Base-by-base conservation (phyloP, 495 filamentous ascomycete genomes). In the Neurospora sp. region DNA sequence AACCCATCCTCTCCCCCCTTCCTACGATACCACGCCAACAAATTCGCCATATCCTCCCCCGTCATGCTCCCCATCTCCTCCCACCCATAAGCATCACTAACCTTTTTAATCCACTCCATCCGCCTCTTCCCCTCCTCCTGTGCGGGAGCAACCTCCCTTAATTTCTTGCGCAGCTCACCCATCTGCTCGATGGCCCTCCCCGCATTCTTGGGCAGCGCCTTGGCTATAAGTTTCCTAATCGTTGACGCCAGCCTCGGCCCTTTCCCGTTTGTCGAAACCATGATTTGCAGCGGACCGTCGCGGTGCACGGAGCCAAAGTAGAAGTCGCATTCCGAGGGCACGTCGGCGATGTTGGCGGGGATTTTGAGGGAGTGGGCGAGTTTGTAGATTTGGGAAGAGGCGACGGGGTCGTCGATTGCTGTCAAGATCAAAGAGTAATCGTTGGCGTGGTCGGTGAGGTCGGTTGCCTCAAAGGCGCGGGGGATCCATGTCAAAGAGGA, bases 191-290 rank as follows among this genome's bases (percentile, higher is more conserved):
- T 93, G 0, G 96, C 95, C 22, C 89, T 87, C 1, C 96, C 96
- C 41, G 91, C 89, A 74, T 95, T 91, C 5, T 79, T 75, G 1
- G 96, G 96, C 72, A 99, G 81, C 40, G 84, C 87, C 31, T 83
- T 87, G 16, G 93, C 95, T 74, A 99, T 97, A 79, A 91, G 88
- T 81, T 91, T 88, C 69, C 96, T 83, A 44, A 99, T 90, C 71
- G 95, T 90, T 74, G 91, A 95, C 14, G 96, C 96, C 72, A 98
- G 80, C 82, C 95, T 91, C 1, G 96, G 96, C 0, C 96, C 96
- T 79, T 98, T 98, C 9, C 96, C 96, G 80, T 98, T 98, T 12
- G 96, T 99, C 80, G 91, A 94, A 69, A 99, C 94, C 96, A 99
- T 99, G 74, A 99, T 89, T 85, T 99, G 96, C 74, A 99, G 81